Percentiles rank a stretch among this genome's conserved stretches.
Evolutionary conservation across 768 basidiomycete genomes (phyloP).

Genomic region (Lentinula sp.): DNA sequence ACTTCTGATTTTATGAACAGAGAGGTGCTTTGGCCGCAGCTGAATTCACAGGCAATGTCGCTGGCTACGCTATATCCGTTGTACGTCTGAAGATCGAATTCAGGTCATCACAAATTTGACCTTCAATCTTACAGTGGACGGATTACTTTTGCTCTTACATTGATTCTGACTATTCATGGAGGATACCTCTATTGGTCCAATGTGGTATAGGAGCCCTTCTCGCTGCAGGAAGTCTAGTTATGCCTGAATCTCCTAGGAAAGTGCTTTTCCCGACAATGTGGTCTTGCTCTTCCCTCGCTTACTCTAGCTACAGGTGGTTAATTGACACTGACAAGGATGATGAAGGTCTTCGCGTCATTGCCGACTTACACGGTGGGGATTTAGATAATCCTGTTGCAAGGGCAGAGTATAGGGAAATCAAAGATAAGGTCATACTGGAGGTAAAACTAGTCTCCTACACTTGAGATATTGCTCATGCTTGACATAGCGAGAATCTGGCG

Average conservation of each 20-base stretch:
- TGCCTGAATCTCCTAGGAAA: slow-evolving; percentile 89
- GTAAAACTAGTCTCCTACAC: slow-evolving; percentile 26
- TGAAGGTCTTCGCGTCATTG: slow-evolving; percentile 84
- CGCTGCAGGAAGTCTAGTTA: slow-evolving; percentile 68
- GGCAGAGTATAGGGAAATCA: slow-evolving; percentile 86
- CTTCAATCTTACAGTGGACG: slow-evolving; percentile 56
- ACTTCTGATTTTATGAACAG: slow-evolving; percentile 27
- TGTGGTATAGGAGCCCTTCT: slow-evolving; percentile 82
- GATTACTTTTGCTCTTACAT: slow-evolving; percentile 93
- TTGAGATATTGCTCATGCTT: not conserved
- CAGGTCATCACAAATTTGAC: not conserved
- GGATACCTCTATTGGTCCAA: slow-evolving; percentile 84
- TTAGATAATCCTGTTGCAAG: slow-evolving; percentile 58
- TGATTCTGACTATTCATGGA: slow-evolving; percentile 83
- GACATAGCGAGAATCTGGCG: slow-evolving; percentile 67
- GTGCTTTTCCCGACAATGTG: slow-evolving; percentile 7
- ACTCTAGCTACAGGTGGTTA: slow-evolving; percentile 56
- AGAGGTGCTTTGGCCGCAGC: slow-evolving; percentile 90
- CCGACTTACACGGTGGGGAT: slow-evolving; percentile 84
- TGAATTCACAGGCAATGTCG: slow-evolving; percentile 91
- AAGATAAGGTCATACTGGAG: slow-evolving; percentile 68
- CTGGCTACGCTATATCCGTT: slow-evolving; percentile 87
- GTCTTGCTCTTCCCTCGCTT: not conserved
- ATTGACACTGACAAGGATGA: slow-evolving; percentile 82
- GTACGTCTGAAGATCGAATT: slow-evolving; percentile 37